phyloP scores from a whole-genome alignment of 495 filamentous ascomycete genomes.

The Platismatia glauca region DNA sequence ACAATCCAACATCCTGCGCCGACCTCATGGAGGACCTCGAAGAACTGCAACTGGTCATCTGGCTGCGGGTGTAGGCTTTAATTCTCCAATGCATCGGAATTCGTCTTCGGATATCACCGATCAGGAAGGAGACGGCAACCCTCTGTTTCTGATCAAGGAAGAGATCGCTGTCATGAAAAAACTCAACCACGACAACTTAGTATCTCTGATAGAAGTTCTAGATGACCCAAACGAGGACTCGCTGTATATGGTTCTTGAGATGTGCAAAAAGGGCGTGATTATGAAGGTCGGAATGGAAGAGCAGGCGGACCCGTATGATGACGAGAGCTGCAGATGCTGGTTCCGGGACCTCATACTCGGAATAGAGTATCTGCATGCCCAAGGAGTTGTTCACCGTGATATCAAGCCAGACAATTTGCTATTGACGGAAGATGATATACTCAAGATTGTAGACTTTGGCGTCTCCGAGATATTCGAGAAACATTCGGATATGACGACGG shows the following conservation, averaged over 20 bases:
- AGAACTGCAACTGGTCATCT: slow-evolving; percentile 45
- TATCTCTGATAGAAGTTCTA: slow-evolving; percentile 85
- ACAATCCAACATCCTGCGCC: slow-evolving; percentile 81
- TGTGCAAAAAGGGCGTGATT: slow-evolving; percentile 96
- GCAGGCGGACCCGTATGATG: slow-evolving; percentile 69
- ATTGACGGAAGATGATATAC: slow-evolving; percentile 77
- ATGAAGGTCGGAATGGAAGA: slow-evolving; percentile 95
- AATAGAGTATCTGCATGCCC: slow-evolving; percentile 92
- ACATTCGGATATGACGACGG: slow-evolving; percentile 76
- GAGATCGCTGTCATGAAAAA: slow-evolving; percentile 99
- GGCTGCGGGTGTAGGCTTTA: slow-evolving; percentile 49
- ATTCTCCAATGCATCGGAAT: slow-evolving; percentile 52
- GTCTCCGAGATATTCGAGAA: slow-evolving; percentile 99
- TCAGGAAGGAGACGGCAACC: slow-evolving; percentile 57
- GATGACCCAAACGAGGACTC: slow-evolving; percentile 95
- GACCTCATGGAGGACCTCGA: slow-evolving; percentile 43
- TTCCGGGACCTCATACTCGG: slow-evolving; percentile 93
- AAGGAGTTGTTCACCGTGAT: slow-evolving; percentile 92
- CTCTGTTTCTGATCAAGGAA: slow-evolving; percentile 82
- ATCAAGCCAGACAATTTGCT: slow-evolving; percentile 98
- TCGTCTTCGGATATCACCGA: slow-evolving; percentile 41
- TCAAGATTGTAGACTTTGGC: slow-evolving; percentile 97
- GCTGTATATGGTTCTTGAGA: slow-evolving; percentile 96
- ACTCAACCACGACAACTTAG: slow-evolving; percentile 84
- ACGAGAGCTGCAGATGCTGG: slow-evolving; percentile 79